Percentiles rank a stretch among this genome's conserved stretches.
Evolutionary conservation across 306 rosid genomes (phyloP).

Genomic region (Dalbergia cochinchinensis): DNA sequence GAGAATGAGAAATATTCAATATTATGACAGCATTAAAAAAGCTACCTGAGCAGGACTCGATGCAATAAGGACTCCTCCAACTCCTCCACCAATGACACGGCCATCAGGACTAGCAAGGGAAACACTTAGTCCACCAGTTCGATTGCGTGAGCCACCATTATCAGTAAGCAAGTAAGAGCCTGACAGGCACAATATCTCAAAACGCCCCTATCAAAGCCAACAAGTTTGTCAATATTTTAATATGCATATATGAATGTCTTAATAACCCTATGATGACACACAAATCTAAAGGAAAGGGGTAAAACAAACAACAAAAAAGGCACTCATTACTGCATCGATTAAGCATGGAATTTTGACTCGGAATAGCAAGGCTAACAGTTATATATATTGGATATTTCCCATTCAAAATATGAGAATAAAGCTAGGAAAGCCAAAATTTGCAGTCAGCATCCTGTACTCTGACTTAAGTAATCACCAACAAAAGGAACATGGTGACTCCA

Average conservation of each 20-base stretch:
- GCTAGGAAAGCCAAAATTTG: conserved; percentile 6
- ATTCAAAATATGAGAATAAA: not conserved
- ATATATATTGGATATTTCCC: conserved; percentile 5
- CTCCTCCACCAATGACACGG: conserved; percentile 82
- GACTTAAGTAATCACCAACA: conserved; percentile 4
- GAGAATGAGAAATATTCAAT: not conserved
- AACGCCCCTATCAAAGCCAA: conserved; percentile 71
- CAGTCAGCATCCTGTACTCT: not conserved
- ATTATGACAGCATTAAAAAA: conserved; percentile 19
- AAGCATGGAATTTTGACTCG: conserved; percentile 1
- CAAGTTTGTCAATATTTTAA: conserved; percentile 15
- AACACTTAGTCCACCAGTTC: conserved; percentile 74
- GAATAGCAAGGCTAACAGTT: not conserved
- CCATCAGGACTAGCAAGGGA: conserved; percentile 97
- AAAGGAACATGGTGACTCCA: not conserved
- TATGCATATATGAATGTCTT: not conserved
- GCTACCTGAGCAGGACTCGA: conserved; percentile 91
- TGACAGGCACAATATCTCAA: conserved; percentile 86
- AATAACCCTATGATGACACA: not conserved
- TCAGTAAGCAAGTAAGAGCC: conserved; percentile 75
- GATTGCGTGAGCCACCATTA: conserved; percentile 65
- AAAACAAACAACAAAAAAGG: not conserved
- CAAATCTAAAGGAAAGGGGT: not conserved
- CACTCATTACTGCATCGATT: not conserved
- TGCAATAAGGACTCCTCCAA: conserved; percentile 83